These are phyloP conservation scores for Carallia pectinifolia DNA, from an alignment of 345 rosid genomes.

Conservation along the genomic window DNA sequence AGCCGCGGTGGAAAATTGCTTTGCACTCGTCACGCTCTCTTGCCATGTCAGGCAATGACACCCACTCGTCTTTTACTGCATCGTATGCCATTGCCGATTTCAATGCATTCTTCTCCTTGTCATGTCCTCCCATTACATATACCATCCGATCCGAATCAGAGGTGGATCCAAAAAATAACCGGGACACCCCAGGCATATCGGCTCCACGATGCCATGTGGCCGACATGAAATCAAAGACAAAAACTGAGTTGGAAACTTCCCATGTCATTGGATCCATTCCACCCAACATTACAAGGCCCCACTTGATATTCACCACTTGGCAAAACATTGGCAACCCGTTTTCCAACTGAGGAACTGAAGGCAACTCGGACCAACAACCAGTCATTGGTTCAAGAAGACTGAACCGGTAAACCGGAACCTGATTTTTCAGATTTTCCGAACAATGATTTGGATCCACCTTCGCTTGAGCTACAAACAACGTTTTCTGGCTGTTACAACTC, in stretches of 20 bases:
- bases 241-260: constrained; percentile 54
- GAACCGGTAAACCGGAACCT: constrained; percentile 32
- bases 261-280: constrained; percentile 71
- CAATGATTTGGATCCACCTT: constrained; percentile 28
- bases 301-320: constrained; percentile 49
- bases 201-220: constrained; percentile 39
- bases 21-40: constrained; percentile 74
- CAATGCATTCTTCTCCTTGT: constrained; percentile 2
- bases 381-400: constrained; percentile 22
- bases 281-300: constrained; percentile 68
- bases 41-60: constrained; percentile 49
- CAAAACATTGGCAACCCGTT: constrained; percentile 64
- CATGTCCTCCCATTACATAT: constrained; percentile 74
- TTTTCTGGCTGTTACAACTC: constrained; percentile 38
- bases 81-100: constrained; percentile 56
- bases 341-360: constrained; percentile 45
- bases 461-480: constrained; percentile 57
- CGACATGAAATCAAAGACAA: constrained; percentile 45
- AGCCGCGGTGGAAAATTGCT: constrained; percentile 56
- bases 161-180: constrained; percentile 63
- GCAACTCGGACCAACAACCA: constrained; percentile 56
- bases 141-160: constrained; percentile 64
- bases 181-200: constrained; percentile 53
- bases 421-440: constrained; percentile 25
- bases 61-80: constrained; percentile 41